A percentile compares a stretch with the other conserved stretches of the same genome.
phyloP scores from a whole-genome alignment of 768 basidiomycete species.

The Leccinum disarticulatum region DNA sequence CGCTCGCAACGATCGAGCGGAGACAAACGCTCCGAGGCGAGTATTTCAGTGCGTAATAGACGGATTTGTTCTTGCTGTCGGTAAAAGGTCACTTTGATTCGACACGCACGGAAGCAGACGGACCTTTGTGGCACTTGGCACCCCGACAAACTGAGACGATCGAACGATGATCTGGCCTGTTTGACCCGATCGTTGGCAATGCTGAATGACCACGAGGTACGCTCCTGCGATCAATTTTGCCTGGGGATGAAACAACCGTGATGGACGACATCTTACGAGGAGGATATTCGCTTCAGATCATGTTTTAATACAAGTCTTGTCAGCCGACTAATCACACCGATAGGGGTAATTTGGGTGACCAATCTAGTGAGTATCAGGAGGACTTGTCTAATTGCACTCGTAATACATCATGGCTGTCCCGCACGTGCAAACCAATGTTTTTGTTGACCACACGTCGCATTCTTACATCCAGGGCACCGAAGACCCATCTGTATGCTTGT shows the following conservation, averaged over 20 bases:
- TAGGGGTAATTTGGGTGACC: neutral
- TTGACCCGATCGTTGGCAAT: slow-evolving; percentile 26
- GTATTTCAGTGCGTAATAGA: slow-evolving; percentile 83
- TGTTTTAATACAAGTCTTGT: neutral
- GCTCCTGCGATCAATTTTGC: slow-evolving; percentile 97
- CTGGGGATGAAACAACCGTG: slow-evolving; percentile 86
- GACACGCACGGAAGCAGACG: neutral
- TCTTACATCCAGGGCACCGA: slow-evolving; percentile 93
- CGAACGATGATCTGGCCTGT: slow-evolving; percentile 12
- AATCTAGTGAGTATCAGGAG: neutral
- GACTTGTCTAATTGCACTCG: slow-evolving; percentile 4
- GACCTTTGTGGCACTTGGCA: slow-evolving; percentile 27
- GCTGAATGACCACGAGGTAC: slow-evolving; percentile 69
- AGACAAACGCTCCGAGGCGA: slow-evolving; percentile 55
- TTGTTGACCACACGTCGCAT: slow-evolving; percentile 80
- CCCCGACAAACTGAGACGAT: too few species aligned
- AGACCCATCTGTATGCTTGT: slow-evolving; percentile 79
- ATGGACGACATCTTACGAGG: slow-evolving; percentile 41
- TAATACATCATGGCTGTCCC: slow-evolving; percentile 45
- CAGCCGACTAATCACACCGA: slow-evolving; percentile 28
- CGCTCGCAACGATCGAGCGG: slow-evolving; percentile 42
- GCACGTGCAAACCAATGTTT: slow-evolving; percentile 89
- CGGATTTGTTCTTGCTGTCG: slow-evolving; percentile 81
- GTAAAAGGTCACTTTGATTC: slow-evolving; percentile 11
- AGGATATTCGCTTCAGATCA: slow-evolving; percentile 1